Percentiles rank a stretch among this genome's conserved stretches.
Evolutionary conservation across 495 filamentous ascomycete genomes (phyloP).

Genomic region (Aspergillus mulundensis): DNA sequence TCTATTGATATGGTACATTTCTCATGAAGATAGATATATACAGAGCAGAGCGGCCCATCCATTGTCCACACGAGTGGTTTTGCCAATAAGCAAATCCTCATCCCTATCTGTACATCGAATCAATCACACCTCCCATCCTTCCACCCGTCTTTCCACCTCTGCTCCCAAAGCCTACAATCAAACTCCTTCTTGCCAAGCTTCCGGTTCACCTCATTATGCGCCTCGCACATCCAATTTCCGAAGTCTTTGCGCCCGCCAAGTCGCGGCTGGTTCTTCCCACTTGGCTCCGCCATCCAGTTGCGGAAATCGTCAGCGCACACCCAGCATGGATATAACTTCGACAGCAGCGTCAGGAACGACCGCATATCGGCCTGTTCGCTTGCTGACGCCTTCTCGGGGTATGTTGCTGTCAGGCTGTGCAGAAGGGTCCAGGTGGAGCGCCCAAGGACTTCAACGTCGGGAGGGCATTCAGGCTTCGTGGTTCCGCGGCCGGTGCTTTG

Average conservation of each 20-base stretch:
- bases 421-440: slow-evolving; percentile 88
- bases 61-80: too few species aligned
- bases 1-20: slow-evolving; percentile 5
- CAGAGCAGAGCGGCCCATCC: neutral
- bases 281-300: slow-evolving; percentile 66
- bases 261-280: slow-evolving; percentile 57
- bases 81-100: neutral
- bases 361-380: slow-evolving; percentile 68
- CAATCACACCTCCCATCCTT: slow-evolving; percentile 70
- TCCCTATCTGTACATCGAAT: neutral
- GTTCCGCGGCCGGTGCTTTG: neutral
- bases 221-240: slow-evolving; percentile 92
- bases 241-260: slow-evolving; percentile 68
- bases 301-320: slow-evolving; percentile 90
- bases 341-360: slow-evolving; percentile 75
- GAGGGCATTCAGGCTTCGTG: slow-evolving; percentile 41
- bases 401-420: slow-evolving; percentile 83
- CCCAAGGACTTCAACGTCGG: slow-evolving; percentile 73
- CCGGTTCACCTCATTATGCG: slow-evolving; percentile 94
- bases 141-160: slow-evolving; percentile 92
- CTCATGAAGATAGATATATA: slow-evolving; percentile 2
- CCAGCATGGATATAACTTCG: slow-evolving; percentile 90
- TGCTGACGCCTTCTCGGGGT: slow-evolving; percentile 63
- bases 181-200: slow-evolving; percentile 90
- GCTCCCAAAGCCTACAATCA: slow-evolving; percentile 88